Percentiles rank a stretch among this genome's conserved stretches.
These are phyloP conservation scores for Lipomyces anomalus DNA, from an alignment of 805 yeast species.

Conservation along the genomic window DNA sequence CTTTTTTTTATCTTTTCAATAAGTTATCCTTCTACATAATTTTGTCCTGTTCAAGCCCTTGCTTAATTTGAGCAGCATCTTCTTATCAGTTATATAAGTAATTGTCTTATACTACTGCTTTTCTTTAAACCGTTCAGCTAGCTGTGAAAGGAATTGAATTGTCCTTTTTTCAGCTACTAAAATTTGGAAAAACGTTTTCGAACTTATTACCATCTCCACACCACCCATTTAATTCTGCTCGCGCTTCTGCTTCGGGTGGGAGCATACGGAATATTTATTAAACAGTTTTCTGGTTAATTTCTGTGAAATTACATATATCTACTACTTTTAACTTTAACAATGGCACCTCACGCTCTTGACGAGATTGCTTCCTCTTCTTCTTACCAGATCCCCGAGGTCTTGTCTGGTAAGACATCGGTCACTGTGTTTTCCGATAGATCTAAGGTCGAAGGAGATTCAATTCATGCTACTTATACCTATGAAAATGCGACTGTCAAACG, in stretches of 20 bases:
- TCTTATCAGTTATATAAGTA: too few relatives aligned
- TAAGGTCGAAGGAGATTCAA: slow-evolving; percentile 41
- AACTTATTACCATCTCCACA: slow-evolving; percentile 39
- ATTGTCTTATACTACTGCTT: too few relatives aligned
- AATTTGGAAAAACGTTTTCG: slow-evolving; percentile 36
- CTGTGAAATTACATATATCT: slow-evolving; percentile 4
- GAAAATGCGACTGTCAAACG: slow-evolving; percentile 51
- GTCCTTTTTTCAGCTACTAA: too few relatives aligned
- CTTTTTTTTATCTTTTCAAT: too few relatives aligned
- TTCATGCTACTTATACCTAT: slow-evolving; percentile 56
- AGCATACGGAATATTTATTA: slow-evolving; percentile 45
- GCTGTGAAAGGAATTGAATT: too few relatives aligned
- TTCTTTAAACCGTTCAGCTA: too few relatives aligned
- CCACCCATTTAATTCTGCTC: slow-evolving; percentile 41
- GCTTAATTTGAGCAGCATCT: too few relatives aligned
- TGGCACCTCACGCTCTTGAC: slow-evolving; percentile 33
- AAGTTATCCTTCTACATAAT: too few relatives aligned
- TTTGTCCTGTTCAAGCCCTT: too few relatives aligned
- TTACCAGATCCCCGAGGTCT: slow-evolving; percentile 30
- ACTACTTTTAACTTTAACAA: slow-evolving; percentile 15
- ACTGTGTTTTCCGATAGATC: slow-evolving; percentile 51
- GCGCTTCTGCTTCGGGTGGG: slow-evolving; percentile 40
- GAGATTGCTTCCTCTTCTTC: slow-evolving; percentile 26
- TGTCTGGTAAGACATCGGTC: slow-evolving; percentile 42
- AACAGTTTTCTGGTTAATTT: slow-evolving; percentile 18